phyloP scores from a whole-genome alignment of 768 basidiomycete genomes.

The Gautieria morchelliformis region DNA sequence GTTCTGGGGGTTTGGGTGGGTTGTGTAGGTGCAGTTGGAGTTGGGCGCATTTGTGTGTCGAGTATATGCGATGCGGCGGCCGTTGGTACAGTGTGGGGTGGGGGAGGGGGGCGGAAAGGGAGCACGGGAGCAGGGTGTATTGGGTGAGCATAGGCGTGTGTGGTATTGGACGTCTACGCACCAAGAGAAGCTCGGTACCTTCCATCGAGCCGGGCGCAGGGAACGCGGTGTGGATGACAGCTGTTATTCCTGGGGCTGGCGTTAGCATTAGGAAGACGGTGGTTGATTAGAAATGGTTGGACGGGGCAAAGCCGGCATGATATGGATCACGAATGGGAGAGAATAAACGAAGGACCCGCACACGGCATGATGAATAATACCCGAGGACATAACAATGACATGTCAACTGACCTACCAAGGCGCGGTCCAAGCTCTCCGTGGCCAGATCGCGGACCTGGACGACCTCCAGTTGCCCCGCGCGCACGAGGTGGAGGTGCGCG shows the following conservation, averaged over 20 bases:
- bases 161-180: neutral
- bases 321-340: neutral
- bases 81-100: no score
- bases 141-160: no score
- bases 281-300: neutral
- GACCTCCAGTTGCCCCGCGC: constrained; percentile 6
- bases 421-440: neutral
- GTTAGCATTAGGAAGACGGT: neutral
- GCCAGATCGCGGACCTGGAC: constrained; percentile 13
- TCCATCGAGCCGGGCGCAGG: constrained; percentile 6
- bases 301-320: neutral
- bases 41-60: no score
- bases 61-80: no score
- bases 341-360: neutral
- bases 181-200: neutral
- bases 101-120: no score
- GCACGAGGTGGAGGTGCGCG: neutral
- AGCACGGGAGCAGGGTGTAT: no score
- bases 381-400: no score
- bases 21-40: neutral
- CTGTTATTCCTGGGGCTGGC: neutral
- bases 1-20: neutral
- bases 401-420: neutral
- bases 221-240: constrained; percentile 4
- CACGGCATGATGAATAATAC: neutral